Base-by-base conservation (phyloP, 139 green algal species). In the Coccomyxa sp. region DNA sequence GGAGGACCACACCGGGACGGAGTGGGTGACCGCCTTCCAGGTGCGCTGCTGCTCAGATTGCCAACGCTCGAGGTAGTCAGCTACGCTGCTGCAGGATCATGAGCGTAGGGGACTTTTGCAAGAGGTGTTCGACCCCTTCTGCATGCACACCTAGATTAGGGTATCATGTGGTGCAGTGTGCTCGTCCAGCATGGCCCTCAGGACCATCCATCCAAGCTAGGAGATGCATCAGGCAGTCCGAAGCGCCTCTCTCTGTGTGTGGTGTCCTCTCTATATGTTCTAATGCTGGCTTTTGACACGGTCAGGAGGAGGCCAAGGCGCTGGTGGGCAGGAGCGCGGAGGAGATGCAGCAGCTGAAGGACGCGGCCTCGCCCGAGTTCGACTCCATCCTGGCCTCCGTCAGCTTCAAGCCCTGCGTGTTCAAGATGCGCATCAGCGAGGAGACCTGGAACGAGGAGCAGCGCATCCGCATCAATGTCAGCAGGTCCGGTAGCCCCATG, bases 371-470 rank as follows among this genome's bases (percentile, higher is more conserved):
- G 14, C 18, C n/a, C 2, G 50, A 78, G 39, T 79, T 82, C 6
- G 70, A 85, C 3, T 6, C 24, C 16, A 29, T 39, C 41, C 72
- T 85, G 36, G 68, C 79, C 40, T 39, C 58, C 37, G 80, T 79
- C 31, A 85, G 86, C 31, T 92, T 94, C 76, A 77, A 83, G n/a
- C 44, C 81, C 39, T 81, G 74, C 37, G 50, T 83, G 39, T 81
- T 97, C 64, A 92, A 87, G 44, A 54, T 97, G 27, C 93, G 94
- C 82, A 82, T 97, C 6, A 78, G 85, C 2, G 89, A 95, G 79
- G 95, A 98, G 75, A 94, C 77, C 8, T 98, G 94, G 79, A 89
- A 96, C 29, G 95, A 98, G 69, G 92, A 98, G 85, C 44, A 41
- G n/a, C 89, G 93, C 29, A 75, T 94, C 72, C 95, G 95, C 84